Conservation (phyloP, 2,329 filamentous ascomycete species). For the Hymenoscyphus albidus region DNA sequence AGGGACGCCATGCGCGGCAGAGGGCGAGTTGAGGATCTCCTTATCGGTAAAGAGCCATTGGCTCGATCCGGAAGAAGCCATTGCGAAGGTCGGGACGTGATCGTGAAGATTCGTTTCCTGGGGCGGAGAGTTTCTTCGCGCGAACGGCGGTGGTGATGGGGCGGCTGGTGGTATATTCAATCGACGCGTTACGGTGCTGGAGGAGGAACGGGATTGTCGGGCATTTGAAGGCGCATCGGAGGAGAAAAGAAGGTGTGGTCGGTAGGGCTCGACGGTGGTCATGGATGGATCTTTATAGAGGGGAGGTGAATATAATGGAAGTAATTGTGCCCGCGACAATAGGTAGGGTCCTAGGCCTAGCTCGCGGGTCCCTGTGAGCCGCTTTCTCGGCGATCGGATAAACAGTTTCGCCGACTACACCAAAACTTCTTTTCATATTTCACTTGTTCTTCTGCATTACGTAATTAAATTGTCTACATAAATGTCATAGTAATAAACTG, state of each 20-base stretch:
- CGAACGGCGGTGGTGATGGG: slow-evolving; percentile 56
- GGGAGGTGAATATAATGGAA: background rate
- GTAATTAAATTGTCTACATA: too few species aligned
- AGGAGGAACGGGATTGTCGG: slow-evolving; percentile 40
- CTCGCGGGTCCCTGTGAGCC: too few species aligned
- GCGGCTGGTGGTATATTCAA: slow-evolving; percentile 55
- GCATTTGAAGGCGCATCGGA: slow-evolving; percentile 30
- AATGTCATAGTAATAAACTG: too few species aligned
- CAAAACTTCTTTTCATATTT: too few species aligned
- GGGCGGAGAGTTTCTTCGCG: slow-evolving; percentile 50
- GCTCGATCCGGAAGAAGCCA: slow-evolving; percentile 41
- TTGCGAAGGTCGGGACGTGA: slow-evolving; percentile 17
- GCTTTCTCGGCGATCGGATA: too few species aligned
- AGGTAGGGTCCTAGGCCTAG: background rate
- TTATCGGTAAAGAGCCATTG: slow-evolving; percentile 91
- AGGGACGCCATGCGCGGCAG: slow-evolving; percentile 75
- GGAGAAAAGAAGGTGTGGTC: slow-evolving; percentile 31
- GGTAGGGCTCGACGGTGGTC: slow-evolving; percentile 59
- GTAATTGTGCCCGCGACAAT: background rate
- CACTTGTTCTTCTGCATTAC: too few species aligned
- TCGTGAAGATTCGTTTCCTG: slow-evolving; percentile 15
- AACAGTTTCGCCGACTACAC: too few species aligned
- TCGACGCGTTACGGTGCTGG: slow-evolving; percentile 43
- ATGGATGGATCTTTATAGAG: slow-evolving; percentile 37
- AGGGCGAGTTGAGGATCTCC: slow-evolving; percentile 79